Conservation (phyloP, 208 protist genomes). For the Leishmania aethiopica region DNA sequence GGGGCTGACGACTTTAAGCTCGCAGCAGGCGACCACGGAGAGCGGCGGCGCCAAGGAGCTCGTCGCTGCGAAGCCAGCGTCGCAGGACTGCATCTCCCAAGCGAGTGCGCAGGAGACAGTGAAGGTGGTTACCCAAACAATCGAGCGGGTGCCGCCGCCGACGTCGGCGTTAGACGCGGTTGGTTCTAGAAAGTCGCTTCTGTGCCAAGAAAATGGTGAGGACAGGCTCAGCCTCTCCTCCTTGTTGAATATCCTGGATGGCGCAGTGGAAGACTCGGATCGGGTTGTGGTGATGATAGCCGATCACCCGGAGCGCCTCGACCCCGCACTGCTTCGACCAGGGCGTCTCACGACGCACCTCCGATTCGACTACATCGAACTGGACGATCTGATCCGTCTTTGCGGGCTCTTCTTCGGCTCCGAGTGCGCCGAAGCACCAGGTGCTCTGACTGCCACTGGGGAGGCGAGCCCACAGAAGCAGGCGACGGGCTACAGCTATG, state of each 20-base stretch:
- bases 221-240: constrained; percentile 20
- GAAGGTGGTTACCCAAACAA: no score
- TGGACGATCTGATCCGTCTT: constrained; percentile 15
- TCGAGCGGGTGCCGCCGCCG: not conserved
- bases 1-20: constrained; percentile 14
- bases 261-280: constrained; percentile 22
- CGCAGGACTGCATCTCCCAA: not conserved
- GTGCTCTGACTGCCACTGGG: not conserved
- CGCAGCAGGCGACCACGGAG: no score
- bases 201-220: not conserved
- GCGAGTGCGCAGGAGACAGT: not conserved
- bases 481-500: not conserved
- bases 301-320: constrained; percentile 28
- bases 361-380: constrained; percentile 33
- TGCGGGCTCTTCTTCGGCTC: constrained; percentile 26
- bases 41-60: no score
- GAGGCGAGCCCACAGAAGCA: not conserved
- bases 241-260: constrained; percentile 31
- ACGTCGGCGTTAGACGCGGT: not conserved
- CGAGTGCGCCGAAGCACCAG: not conserved
- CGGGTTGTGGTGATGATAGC: constrained; percentile 30
- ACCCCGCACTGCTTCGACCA: constrained; percentile 34
- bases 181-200: not conserved
- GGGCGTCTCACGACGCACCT: constrained; percentile 26
- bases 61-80: not conserved